Percentiles rank a stretch among this genome's conserved stretches.
These are phyloP conservation scores for Candida stauntonica DNA, from an alignment of 805 yeast genomes.

Conservation along the genomic window DNA sequence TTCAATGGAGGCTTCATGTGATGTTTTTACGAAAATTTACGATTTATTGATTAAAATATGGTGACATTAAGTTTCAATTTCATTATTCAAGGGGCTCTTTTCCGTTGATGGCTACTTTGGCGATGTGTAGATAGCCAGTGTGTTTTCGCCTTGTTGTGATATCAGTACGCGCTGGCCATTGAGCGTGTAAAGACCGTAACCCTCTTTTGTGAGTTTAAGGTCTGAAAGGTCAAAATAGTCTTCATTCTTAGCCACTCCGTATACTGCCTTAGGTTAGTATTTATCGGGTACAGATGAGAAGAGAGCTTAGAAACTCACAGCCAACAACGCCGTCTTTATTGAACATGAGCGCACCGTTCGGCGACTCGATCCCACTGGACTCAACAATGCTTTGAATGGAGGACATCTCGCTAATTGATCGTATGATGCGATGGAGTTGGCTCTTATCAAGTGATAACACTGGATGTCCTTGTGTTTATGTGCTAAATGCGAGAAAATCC, in stretches of 20 bases:
- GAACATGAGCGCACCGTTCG: conserved; percentile 15
- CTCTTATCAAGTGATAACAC: no score
- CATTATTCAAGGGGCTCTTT: no score
- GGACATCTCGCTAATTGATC: conserved; percentile 7
- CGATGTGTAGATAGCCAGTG: conserved; percentile 15
- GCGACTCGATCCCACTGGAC: conserved; percentile 12
- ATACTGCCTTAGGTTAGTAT: conserved; percentile 3
- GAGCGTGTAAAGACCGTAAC: conserved; percentile 14
- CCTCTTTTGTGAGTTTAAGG: conserved; percentile 17
- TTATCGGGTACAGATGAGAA: background rate
- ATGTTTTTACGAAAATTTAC: no score
- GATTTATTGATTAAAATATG: no score
- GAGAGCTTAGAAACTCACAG: conserved; percentile 7
- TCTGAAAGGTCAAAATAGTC: conserved; percentile 13
- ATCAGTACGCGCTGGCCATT: conserved; percentile 12
- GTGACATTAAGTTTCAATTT: no score
- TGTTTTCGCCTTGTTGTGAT: conserved; percentile 11
- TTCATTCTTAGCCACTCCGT: conserved; percentile 12
- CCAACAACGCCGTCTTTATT: conserved; percentile 18
- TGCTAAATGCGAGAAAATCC: no score
- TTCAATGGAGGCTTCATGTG: conserved; percentile 10
- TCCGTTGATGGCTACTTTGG: conserved; percentile 1
- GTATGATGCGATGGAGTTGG: no score
- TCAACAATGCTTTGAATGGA: conserved; percentile 8
- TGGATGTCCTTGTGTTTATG: no score